Conservation (phyloP, 2,329 filamentous ascomycete species). For the Penicillium vulpinum region DNA sequence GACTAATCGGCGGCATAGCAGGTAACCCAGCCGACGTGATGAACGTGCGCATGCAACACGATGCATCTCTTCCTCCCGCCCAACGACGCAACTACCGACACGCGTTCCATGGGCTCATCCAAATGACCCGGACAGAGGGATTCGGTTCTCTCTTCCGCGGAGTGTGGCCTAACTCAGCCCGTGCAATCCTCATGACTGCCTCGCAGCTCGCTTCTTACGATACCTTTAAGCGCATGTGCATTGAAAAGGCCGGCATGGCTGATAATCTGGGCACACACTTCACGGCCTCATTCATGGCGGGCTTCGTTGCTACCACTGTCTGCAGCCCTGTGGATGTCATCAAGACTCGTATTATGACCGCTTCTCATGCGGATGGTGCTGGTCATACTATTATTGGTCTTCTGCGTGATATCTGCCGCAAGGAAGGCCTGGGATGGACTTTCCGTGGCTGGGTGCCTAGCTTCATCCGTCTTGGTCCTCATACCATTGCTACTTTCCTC, state of each 20-base stretch:
- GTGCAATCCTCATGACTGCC: conserved; percentile 66
- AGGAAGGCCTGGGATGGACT: conserved; percentile 63
- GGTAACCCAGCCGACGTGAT: conserved; percentile 95
- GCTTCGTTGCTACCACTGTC: conserved; percentile 67
- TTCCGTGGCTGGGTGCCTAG: conserved; percentile 68
- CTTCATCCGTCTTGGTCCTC: conserved; percentile 65
- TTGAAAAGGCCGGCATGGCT: conserved; percentile 53
- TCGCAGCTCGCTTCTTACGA: conserved; percentile 66
- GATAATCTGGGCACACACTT: conserved; percentile 64
- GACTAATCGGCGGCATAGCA: conserved; percentile 82
- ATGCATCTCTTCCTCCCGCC: conserved; percentile 69
- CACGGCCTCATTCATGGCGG: conserved; percentile 60
- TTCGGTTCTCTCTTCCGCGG: conserved; percentile 73
- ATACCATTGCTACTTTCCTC: conserved; percentile 66
- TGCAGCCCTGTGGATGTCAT: conserved; percentile 67
- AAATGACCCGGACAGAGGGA: conserved; percentile 88
- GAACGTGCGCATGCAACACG: conserved; percentile 98
- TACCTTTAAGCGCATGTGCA: conserved; percentile 59
- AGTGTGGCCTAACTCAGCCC: conserved; percentile 63
- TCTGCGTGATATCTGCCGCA: conserved; percentile 54
- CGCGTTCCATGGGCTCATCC: conserved; percentile 79
- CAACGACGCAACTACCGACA: conserved; percentile 86
- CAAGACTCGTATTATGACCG: conserved; percentile 66
- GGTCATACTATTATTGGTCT: conserved; percentile 50
- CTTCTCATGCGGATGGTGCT: conserved; percentile 44